Evolutionary conservation across 352 stramenopile species (phyloP).

Genomic region (Phytopythium oedochilum): DNA sequence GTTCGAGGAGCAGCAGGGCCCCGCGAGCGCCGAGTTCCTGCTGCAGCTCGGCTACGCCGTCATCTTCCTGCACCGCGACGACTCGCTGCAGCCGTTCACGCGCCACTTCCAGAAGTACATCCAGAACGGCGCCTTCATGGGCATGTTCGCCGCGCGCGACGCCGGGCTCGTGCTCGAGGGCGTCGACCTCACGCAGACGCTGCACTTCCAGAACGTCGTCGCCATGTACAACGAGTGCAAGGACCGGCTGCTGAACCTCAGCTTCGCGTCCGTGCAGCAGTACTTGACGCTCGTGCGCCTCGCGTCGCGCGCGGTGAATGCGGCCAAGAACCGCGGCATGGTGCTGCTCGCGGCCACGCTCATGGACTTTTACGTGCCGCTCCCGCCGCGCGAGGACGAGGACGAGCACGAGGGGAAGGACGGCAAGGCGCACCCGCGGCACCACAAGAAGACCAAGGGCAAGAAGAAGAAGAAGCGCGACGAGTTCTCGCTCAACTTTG

Average conservation of each 20-base stretch:
- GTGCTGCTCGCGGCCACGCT: slow-evolving; percentile 73
- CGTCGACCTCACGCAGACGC: slow-evolving; percentile 54
- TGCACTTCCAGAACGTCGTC: slow-evolving; percentile 65
- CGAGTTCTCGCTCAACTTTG: slow-evolving; percentile 78
- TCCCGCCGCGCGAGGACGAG: slow-evolving; percentile 17
- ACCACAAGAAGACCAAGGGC: slow-evolving; percentile 29
- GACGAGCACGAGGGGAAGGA: not conserved
- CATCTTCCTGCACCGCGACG: slow-evolving; percentile 74
- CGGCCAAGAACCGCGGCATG: slow-evolving; percentile 55
- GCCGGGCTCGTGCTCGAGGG: slow-evolving; percentile 59
- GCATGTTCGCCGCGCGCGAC: slow-evolving; percentile 66
- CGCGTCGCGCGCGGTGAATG: slow-evolving; percentile 46
- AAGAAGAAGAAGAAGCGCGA: slow-evolving; percentile 15
- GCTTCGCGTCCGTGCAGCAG: slow-evolving; percentile 79
- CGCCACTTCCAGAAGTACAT: slow-evolving; percentile 84
- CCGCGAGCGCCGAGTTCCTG: slow-evolving; percentile 74
- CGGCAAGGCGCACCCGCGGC: slow-evolving; percentile 10
- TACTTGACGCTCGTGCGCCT: slow-evolving; percentile 72
- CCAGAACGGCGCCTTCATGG: slow-evolving; percentile 74
- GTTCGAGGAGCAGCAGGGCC: slow-evolving; percentile 71
- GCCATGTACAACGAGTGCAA: slow-evolving; percentile 57
- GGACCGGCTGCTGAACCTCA: slow-evolving; percentile 65
- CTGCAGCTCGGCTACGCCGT: slow-evolving; percentile 77
- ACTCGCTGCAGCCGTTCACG: slow-evolving; percentile 78
- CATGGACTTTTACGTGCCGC: slow-evolving; percentile 77